These are phyloP conservation scores for Coemansia sp. DNA, from an alignment of 192 early-diverging fungal genomes.

Conservation along the genomic window DNA sequence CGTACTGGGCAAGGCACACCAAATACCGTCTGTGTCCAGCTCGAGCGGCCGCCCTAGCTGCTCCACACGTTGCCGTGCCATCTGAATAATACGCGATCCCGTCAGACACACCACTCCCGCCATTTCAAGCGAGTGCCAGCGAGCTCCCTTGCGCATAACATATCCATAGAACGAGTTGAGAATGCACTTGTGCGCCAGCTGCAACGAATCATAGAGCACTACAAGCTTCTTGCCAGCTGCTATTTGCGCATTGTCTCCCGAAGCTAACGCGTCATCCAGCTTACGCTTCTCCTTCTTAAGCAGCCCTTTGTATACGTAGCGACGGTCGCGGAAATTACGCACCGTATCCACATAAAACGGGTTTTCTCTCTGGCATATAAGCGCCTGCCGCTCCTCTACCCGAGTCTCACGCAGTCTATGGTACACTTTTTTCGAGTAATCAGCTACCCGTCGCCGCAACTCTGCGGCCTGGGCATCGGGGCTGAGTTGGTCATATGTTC, in stretches of 20 bases:
- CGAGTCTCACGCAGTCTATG: slow-evolving; percentile 77
- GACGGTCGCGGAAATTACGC: slow-evolving; percentile 90
- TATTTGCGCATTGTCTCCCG: slow-evolving; percentile 64
- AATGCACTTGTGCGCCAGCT: slow-evolving; percentile 97
- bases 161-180: slow-evolving; percentile 97
- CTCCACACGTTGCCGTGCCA: slow-evolving; percentile 90
- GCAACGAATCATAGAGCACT: slow-evolving; percentile 94
- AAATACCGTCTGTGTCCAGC: slow-evolving; percentile 98
- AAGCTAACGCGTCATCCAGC: slow-evolving; percentile 63
- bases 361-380: slow-evolving; percentile 96
- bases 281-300: slow-evolving; percentile 90
- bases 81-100: slow-evolving; percentile 94
- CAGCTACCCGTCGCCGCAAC: slow-evolving; percentile 75
- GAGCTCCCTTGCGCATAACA: slow-evolving; percentile 97
- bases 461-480: slow-evolving; percentile 65
- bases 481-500: slow-evolving; percentile 68
- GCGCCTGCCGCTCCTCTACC: slow-evolving; percentile 77
- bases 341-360: slow-evolving; percentile 99
- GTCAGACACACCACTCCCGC: slow-evolving; percentile 97
- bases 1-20: slow-evolving; percentile 89
- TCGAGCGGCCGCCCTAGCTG: slow-evolving; percentile 91
- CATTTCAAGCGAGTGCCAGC: slow-evolving; percentile 99
- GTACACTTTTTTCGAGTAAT: slow-evolving; percentile 89
- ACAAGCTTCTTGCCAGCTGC: slow-evolving; percentile 90
- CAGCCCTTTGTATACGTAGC: slow-evolving; percentile 96